Percentiles rank a stretch among this genome's conserved stretches.
Conservation (phyloP, 352 stramenopile species). For the Elongisporangium undulatum region DNA sequence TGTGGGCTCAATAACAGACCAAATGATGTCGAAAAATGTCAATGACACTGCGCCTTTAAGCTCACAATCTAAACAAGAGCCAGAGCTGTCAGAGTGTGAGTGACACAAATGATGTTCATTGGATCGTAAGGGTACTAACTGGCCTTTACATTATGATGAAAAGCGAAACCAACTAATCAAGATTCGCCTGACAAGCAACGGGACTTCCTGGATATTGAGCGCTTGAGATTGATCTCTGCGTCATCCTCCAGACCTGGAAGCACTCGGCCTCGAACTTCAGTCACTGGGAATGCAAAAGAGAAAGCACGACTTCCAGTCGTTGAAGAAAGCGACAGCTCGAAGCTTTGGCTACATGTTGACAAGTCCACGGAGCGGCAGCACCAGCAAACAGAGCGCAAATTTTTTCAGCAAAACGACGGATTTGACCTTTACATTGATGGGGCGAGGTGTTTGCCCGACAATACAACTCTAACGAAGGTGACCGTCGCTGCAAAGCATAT, state of each 20-base stretch:
- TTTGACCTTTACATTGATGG: constrained; percentile 83
- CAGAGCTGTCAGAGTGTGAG: no score
- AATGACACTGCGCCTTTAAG: no score
- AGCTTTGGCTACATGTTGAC: constrained; percentile 35
- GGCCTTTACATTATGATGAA: constrained; percentile 14
- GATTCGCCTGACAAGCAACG: constrained; percentile 6
- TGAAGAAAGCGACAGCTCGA: constrained; percentile 11
- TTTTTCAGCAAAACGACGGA: constrained; percentile 60
- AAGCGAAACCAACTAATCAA: constrained; percentile 14
- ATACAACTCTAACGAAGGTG: constrained; percentile 61
- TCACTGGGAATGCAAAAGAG: constrained; percentile 11
- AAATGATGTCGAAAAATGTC: neutral
- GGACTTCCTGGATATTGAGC: constrained; percentile 29
- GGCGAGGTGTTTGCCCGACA: constrained; percentile 69
- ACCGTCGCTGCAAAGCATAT: constrained; percentile 53
- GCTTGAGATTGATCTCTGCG: constrained; percentile 20
- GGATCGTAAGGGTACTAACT: constrained; percentile 1
- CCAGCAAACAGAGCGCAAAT: constrained; percentile 11
- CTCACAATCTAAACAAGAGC: neutral
- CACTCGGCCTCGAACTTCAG: constrained; percentile 20
- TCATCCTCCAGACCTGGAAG: constrained; percentile 23
- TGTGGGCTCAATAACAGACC: neutral
- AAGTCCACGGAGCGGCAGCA: constrained; percentile 21
- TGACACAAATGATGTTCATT: neutral
- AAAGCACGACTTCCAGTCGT: constrained; percentile 18